A percentile compares a stretch with the other conserved stretches of the same genome.
These are phyloP conservation scores for Raddia guianensis DNA, from an alignment of 176 grass and related monocot genomes.

Conservation along the genomic window DNA sequence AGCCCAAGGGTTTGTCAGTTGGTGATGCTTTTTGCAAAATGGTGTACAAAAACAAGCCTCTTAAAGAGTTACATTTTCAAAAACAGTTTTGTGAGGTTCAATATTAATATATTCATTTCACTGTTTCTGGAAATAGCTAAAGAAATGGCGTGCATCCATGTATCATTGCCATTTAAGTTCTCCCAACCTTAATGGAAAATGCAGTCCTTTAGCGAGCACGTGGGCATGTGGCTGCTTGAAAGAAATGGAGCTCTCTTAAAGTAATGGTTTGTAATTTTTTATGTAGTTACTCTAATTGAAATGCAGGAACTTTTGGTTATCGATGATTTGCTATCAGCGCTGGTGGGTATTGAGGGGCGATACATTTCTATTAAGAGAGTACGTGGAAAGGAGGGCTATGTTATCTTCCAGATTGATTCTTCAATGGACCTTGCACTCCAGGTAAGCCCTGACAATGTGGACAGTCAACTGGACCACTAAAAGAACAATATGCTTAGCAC, in stretches of 20 bases:
- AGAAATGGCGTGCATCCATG: neutral
- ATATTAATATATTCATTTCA: conserved; percentile 6
- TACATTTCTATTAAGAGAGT: conserved; percentile 94
- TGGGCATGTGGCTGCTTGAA: neutral
- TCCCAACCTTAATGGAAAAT: neutral
- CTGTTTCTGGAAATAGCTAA: conserved; percentile 12
- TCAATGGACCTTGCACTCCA: conserved; percentile 92
- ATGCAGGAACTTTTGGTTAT: conserved; percentile 93
- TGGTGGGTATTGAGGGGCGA: conserved; percentile 89
- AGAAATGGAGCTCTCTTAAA: conserved; percentile 12
- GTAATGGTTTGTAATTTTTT: neutral
- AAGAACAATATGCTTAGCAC: neutral
- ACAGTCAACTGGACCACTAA: neutral
- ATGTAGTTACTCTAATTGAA: conserved; percentile 20
- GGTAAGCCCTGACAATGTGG: conserved; percentile 42
- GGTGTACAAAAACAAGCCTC: neutral
- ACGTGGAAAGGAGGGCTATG: conserved; percentile 63
- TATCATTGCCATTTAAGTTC: neutral
- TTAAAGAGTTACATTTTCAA: neutral
- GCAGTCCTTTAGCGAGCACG: neutral
- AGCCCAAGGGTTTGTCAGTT: neutral
- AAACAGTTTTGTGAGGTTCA: neutral
- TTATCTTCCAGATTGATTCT: conserved; percentile 77
- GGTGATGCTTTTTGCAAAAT: conserved; percentile 22
- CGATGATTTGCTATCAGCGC: conserved; percentile 89